These are phyloP conservation scores for Ocimum tenuiflorum DNA, from an alignment of 257 asterid species.

Conservation along the genomic window DNA sequence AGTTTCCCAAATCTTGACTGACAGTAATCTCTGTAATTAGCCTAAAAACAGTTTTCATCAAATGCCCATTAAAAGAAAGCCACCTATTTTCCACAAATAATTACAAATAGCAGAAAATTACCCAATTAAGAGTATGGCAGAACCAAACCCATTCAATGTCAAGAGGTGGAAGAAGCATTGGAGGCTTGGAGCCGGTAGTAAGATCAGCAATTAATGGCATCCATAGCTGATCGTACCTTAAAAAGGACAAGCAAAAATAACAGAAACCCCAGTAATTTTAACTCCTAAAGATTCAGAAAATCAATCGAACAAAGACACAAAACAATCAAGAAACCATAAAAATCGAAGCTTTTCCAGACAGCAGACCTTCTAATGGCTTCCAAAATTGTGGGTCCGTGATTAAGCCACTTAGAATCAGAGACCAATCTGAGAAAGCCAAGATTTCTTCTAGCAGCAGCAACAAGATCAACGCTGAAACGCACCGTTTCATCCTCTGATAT, in stretches of 20 bases:
- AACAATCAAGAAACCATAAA: not conserved
- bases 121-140: conserved; percentile 76
- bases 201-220: conserved; percentile 84
- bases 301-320: not conserved
- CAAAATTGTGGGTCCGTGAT: conserved; percentile 38
- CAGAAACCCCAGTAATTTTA: not conserved
- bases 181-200: conserved; percentile 45
- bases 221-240: conserved; percentile 83
- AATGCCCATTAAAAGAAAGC: not conserved
- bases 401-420: conserved; percentile 56
- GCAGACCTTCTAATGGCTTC: conserved; percentile 75
- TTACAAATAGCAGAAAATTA: conserved; percentile 9
- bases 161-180: conserved; percentile 83
- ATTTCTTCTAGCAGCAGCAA: conserved; percentile 66
- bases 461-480: conserved; percentile 62
- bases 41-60: conserved; percentile 28
- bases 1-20: conserved; percentile 68
- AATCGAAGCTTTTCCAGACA: not conserved
- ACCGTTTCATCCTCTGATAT: conserved; percentile 47
- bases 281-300: not conserved
- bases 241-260: conserved; percentile 10
- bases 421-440: conserved; percentile 58
- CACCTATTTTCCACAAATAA: not conserved
- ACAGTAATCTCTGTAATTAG: conserved; percentile 59
- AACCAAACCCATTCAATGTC: conserved; percentile 97